Conservation (phyloP, 1,139 yeast genomes). For the Kurtzmaniella natalensis region DNA sequence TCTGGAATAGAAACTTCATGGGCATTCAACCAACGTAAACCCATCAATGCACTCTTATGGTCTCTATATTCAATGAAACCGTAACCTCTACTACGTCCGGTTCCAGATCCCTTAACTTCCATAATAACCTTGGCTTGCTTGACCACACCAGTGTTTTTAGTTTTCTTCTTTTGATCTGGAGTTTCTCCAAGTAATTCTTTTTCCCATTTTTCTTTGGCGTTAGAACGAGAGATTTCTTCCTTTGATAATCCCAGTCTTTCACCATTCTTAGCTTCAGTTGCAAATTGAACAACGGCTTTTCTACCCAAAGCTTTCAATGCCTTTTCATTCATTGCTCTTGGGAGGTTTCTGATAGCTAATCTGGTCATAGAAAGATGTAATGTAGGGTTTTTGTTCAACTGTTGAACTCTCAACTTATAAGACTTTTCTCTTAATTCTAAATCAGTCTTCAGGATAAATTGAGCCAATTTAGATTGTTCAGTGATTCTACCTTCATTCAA, state of each 20-base stretch:
- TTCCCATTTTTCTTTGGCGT: constrained; percentile 51
- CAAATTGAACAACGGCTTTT: constrained; percentile 92
- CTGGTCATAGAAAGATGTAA: constrained; percentile 89
- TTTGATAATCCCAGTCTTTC: constrained; percentile 81
- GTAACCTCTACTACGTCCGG: constrained; percentile 93
- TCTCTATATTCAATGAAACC: constrained; percentile 94
- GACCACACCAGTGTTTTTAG: constrained; percentile 82
- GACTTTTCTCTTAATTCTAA: constrained; percentile 87
- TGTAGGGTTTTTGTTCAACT: constrained; percentile 84
- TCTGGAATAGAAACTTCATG: constrained; percentile 76
- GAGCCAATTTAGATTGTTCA: constrained; percentile 74
- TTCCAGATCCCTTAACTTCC: constrained; percentile 85
- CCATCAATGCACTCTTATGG: constrained; percentile 93
- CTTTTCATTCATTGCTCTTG: constrained; percentile 86
- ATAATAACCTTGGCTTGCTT: constrained; percentile 88
- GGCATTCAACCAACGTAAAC: constrained; percentile 94
- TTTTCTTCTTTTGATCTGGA: constrained; percentile 42
- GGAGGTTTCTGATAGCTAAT: constrained; percentile 88
- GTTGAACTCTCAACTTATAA: constrained; percentile 80
- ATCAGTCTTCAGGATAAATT: constrained; percentile 63
- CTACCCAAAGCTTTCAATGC: constrained; percentile 88
- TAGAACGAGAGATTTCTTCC: constrained; percentile 81
- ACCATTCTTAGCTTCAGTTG: constrained; percentile 78
- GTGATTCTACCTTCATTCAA: constrained; percentile 93
- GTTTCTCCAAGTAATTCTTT: constrained; percentile 21